These are phyloP conservation scores for Fusarium kyushuense DNA, from an alignment of 2,329 filamentous ascomycete species.

Conservation along the genomic window DNA sequence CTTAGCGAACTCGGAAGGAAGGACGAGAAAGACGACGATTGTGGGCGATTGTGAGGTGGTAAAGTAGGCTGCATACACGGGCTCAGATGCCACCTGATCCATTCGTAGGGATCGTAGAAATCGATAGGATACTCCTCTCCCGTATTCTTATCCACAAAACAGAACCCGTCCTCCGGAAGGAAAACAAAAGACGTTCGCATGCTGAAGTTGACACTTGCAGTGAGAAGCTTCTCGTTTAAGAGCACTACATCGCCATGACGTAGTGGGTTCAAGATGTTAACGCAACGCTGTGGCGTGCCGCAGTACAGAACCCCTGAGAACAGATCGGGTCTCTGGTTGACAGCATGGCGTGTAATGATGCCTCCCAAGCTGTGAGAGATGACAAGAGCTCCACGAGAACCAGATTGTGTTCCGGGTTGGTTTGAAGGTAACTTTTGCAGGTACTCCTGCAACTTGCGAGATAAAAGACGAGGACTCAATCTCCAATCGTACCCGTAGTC, in stretches of 20 bases:
- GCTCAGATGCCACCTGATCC: slow-evolving; percentile 82
- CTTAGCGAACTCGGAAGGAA: slow-evolving; percentile 61
- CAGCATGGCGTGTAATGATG: slow-evolving; percentile 86
- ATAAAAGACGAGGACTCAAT: slow-evolving; percentile 82
- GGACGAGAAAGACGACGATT: slow-evolving; percentile 60
- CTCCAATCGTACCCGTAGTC: slow-evolving; percentile 98
- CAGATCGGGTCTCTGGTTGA: slow-evolving; percentile 86
- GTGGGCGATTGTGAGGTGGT: slow-evolving; percentile 63
- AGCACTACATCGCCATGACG: slow-evolving; percentile 94
- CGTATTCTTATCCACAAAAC: slow-evolving; percentile 86
- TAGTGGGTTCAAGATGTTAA: slow-evolving; percentile 91
- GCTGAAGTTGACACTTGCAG: slow-evolving; percentile 92
- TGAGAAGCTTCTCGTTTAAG: slow-evolving; percentile 88
- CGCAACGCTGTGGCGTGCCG: slow-evolving; percentile 84
- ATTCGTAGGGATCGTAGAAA: slow-evolving; percentile 83
- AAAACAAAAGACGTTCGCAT: slow-evolving; percentile 88
- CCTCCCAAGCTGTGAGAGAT: slow-evolving; percentile 91
- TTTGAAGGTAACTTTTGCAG: slow-evolving; percentile 83
- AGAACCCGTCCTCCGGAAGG: slow-evolving; percentile 86
- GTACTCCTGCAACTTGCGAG: slow-evolving; percentile 77
- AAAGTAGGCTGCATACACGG: slow-evolving; percentile 79
- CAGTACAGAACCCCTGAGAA: slow-evolving; percentile 89
- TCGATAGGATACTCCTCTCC: slow-evolving; percentile 84
- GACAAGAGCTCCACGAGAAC: slow-evolving; percentile 78
- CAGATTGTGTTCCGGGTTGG: slow-evolving; percentile 62